Conservation (phyloP, 257 asterid genomes). For the Lycium barbarum region DNA sequence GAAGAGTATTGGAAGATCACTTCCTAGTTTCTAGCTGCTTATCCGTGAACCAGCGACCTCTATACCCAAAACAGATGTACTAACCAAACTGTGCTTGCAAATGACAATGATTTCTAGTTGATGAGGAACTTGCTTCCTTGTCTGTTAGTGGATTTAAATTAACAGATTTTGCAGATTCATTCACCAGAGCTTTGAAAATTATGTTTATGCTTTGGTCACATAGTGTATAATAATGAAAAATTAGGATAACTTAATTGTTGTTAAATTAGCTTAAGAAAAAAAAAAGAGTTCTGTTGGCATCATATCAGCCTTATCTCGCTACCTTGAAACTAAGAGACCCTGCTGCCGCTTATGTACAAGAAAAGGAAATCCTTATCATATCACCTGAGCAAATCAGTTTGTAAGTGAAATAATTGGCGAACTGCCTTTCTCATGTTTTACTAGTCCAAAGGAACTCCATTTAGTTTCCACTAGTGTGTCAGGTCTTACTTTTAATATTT, state of each 20-base stretch:
- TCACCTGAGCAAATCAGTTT: conserved; percentile 5
- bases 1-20: conserved; percentile 5
- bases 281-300: background rate
- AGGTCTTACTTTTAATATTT: background rate
- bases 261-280: background rate
- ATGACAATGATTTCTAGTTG: background rate
- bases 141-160: background rate
- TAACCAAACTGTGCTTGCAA: background rate
- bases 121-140: conserved; percentile 15
- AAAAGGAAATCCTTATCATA: background rate
- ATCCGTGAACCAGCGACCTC: background rate
- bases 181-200: conserved; percentile 15
- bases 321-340: background rate
- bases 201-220: background rate
- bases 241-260: background rate
- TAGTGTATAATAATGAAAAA: background rate
- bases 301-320: background rate
- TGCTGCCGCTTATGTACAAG: conserved; percentile 4
- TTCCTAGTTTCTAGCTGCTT: conserved; percentile 23
- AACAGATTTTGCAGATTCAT: background rate
- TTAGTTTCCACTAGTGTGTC: background rate
- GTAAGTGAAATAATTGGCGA: background rate
- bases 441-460: background rate
- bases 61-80: conserved; percentile 22
- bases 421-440: conserved; percentile 2